These are phyloP conservation scores for Penicillium desertorum DNA, from an alignment of 495 filamentous ascomycete genomes.

Conservation along the genomic window DNA sequence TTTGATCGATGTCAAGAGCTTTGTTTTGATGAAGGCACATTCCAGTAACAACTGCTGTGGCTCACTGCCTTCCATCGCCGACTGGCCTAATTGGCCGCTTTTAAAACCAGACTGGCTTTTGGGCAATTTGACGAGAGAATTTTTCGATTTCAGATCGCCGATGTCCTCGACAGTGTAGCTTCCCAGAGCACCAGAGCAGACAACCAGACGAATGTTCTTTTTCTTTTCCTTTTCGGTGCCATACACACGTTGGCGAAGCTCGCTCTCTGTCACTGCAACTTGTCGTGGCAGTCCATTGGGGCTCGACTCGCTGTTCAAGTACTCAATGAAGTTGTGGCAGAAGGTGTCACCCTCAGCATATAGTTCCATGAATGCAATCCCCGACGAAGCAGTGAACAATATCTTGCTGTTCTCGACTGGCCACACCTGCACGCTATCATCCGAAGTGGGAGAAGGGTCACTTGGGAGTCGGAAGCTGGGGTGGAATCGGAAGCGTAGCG, in stretches of 20 bases:
- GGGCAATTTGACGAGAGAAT: constrained; percentile 68
- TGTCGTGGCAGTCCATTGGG: constrained; percentile 64
- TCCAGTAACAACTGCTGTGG: constrained; percentile 74
- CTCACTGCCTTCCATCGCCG: constrained; percentile 67
- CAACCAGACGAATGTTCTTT: constrained; percentile 64
- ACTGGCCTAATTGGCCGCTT: constrained; percentile 73
- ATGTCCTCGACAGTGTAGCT: constrained; percentile 74
- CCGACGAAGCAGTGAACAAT: constrained; percentile 75
- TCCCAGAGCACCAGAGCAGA: constrained; percentile 74
- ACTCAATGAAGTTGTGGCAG: constrained; percentile 79
- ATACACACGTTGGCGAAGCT: constrained; percentile 65
- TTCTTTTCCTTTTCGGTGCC: constrained; percentile 67
- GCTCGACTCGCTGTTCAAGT: constrained; percentile 59
- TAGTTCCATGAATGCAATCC: constrained; percentile 79
- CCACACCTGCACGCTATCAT: constrained; percentile 86
- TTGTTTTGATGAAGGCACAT: constrained; percentile 63
- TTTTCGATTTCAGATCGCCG: constrained; percentile 63
- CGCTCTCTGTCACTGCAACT: constrained; percentile 68
- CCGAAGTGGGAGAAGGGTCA: constrained; percentile 62
- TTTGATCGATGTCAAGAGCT: constrained; percentile 71
- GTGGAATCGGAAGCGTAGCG: constrained; percentile 82
- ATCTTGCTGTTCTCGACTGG: constrained; percentile 78
- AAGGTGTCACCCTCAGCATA: constrained; percentile 71
- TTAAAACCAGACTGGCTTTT: constrained; percentile 72
- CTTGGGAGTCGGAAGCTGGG: constrained; percentile 85